Conservation (phyloP, 1,139 yeast genomes). For the Protomyces gravidus region DNA sequence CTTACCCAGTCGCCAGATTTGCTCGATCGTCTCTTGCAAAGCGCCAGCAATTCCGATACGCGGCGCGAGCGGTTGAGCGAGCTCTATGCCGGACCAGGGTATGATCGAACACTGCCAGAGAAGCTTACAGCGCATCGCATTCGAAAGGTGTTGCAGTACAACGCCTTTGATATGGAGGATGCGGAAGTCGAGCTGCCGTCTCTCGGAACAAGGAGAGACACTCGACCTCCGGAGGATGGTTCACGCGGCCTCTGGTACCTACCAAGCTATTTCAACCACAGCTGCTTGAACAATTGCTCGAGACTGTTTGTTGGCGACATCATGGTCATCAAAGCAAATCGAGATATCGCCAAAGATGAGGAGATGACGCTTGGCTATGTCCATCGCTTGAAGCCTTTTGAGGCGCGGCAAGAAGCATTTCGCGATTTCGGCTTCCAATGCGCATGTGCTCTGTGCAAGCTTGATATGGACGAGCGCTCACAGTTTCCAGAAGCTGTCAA, state of each 20-base stretch:
- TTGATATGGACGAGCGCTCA: slow-evolving; percentile 1
- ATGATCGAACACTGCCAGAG: neutral
- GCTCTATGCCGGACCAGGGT: slow-evolving; percentile 15
- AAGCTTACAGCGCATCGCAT: neutral
- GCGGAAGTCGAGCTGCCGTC: slow-evolving; percentile 4
- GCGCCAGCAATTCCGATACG: neutral
- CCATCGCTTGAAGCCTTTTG: slow-evolving; percentile 1
- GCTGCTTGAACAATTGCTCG: slow-evolving; percentile 21
- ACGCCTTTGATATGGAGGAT: slow-evolving; percentile 11
- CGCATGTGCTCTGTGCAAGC: slow-evolving; percentile 11
- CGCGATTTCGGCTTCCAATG: slow-evolving; percentile 18
- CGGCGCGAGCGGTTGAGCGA: neutral
- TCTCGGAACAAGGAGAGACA: slow-evolving; percentile 4
- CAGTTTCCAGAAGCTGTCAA: neutral
- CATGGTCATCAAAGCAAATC: slow-evolving; percentile 17
- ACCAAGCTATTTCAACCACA: slow-evolving; percentile 26
- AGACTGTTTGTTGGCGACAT: slow-evolving; percentile 9
- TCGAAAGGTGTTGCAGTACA: slow-evolving; percentile 18
- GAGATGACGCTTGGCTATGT: slow-evolving; percentile 22
- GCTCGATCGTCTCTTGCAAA: neutral
- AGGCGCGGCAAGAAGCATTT: slow-evolving; percentile 3
- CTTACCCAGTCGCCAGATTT: slow-evolving; percentile 2
- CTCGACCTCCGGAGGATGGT: neutral
- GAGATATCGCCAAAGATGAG: slow-evolving; percentile 6
- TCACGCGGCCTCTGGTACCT: slow-evolving; percentile 10